These are phyloP conservation scores for Paraurostyla sp. DNA, from an alignment of 73 alveolate species.

Conservation along the genomic window DNA sequence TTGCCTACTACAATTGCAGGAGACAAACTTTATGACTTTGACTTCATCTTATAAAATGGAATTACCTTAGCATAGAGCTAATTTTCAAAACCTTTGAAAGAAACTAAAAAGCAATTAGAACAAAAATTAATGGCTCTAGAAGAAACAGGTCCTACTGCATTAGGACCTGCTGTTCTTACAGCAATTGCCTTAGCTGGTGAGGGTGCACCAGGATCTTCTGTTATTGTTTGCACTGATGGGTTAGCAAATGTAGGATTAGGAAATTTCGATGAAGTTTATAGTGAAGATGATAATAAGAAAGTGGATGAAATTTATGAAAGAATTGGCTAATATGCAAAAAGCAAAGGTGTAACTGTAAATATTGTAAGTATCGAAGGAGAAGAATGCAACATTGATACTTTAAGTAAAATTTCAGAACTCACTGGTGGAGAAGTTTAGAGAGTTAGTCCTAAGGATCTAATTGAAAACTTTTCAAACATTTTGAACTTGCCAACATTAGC, in stretches of 20 bases:
- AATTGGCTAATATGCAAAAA: conserved; percentile 88
- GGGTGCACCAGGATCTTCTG: conserved; percentile 92
- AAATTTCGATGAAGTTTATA: conserved; percentile 65
- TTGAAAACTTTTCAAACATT: conserved; percentile 89
- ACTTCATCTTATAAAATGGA: conserved; percentile 69
- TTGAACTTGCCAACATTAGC: conserved; percentile 88
- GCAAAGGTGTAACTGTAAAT: conserved; percentile 86
- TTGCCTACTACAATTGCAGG: conserved; percentile 80
- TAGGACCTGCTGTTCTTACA: conserved; percentile 95
- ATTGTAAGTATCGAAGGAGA: conserved; percentile 95
- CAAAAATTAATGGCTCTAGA: conserved; percentile 74
- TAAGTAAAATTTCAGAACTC: conserved; percentile 84
- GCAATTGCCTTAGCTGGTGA: conserved; percentile 85
- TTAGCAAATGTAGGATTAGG: conserved; percentile 97
- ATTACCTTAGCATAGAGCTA: conserved; percentile 60
- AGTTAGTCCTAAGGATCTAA: conserved; percentile 88
- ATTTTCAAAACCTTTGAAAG: conserved; percentile 76
- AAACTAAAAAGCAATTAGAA: conserved; percentile 74
- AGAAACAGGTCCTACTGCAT: conserved; percentile 96
- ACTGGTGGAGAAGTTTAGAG: conserved; percentile 94
- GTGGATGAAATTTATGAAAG: conserved; percentile 83
- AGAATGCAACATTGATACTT: conserved; percentile 88
- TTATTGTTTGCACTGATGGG: conserved; percentile 97
- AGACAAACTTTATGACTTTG: conserved; percentile 79
- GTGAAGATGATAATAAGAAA: conserved; percentile 46